Evolutionary conservation across 2,329 filamentous ascomycete genomes (phyloP).

Genomic region (Colletotrichum theobromicola): DNA sequence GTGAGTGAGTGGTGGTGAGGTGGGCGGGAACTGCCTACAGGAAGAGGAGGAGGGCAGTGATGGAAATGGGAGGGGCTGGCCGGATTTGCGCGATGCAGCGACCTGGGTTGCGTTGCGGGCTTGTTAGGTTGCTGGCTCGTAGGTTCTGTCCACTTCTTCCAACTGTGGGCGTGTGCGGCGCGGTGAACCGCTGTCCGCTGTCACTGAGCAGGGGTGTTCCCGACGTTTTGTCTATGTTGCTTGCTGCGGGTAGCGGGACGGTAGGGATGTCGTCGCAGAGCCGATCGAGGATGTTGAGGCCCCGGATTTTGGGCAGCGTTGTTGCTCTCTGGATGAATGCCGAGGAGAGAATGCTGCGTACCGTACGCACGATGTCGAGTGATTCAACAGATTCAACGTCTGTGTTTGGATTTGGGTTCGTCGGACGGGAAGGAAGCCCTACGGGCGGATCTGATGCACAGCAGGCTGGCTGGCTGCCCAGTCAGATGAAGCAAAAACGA

Average conservation of each 20-base stretch:
- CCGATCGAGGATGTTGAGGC: neutral
- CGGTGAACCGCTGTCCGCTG: constrained; percentile 4
- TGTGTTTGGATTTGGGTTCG: neutral
- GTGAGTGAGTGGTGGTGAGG: neutral
- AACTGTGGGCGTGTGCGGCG: constrained; percentile 5
- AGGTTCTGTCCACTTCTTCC: constrained; percentile 2
- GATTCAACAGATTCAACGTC: neutral
- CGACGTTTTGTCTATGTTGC: constrained; percentile 16
- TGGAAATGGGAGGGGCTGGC: constrained; percentile 20
- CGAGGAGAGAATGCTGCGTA: neutral
- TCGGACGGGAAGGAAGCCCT: neutral
- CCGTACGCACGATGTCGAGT: neutral
- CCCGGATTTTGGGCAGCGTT: neutral
- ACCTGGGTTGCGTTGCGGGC: neutral
- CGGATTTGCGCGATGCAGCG: neutral
- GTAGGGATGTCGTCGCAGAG: constrained; percentile 18
- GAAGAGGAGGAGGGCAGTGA: neutral
- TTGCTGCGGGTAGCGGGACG: constrained; percentile 19
- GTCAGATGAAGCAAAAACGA: neutral
- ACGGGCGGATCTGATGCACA: neutral
- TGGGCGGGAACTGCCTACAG: neutral
- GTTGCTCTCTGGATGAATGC: neutral
- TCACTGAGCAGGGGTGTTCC: constrained; percentile 11
- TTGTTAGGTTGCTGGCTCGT: neutral
- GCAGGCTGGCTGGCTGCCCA: neutral